Evolutionary conservation across 2,329 filamentous ascomycete genomes (phyloP).

Genomic region (Cercospora sp.): DNA sequence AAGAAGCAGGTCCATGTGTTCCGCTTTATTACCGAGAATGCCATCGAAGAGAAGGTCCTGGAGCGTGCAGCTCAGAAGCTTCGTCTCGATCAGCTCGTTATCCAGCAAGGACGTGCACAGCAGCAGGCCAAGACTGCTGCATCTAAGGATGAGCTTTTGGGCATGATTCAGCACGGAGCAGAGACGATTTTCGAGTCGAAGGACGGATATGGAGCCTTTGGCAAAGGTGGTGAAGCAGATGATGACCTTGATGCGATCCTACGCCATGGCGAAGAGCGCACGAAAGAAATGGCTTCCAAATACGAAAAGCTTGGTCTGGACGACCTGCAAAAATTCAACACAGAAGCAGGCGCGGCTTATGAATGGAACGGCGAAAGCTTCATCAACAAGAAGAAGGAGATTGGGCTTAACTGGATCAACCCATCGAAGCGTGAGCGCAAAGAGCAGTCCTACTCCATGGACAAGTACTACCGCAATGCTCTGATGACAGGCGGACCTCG

Average conservation of each 20-base stretch:
- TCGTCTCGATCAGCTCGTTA: constrained; percentile 93
- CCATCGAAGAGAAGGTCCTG: constrained; percentile 96
- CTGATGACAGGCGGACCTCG: constrained; percentile 77
- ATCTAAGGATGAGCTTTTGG: constrained; percentile 92
- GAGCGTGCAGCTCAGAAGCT: constrained; percentile 96
- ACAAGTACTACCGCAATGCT: constrained; percentile 95
- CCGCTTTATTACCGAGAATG: constrained; percentile 94
- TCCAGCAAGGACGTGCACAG: constrained; percentile 94
- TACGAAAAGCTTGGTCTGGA: constrained; percentile 97
- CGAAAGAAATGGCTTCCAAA: constrained; percentile 84
- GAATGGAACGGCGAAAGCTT: constrained; percentile 99
- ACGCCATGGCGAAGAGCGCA: constrained; percentile 81
- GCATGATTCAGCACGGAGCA: constrained; percentile 99
- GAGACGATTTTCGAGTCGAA: constrained; percentile 84
- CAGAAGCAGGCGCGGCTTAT: constrained; percentile 77
- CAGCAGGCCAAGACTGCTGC: constrained; percentile 86
- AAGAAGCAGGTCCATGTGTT: constrained; percentile 98
- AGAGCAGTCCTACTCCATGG: constrained; percentile 96
- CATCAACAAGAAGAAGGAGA: constrained; percentile 78
- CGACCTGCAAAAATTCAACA: constrained; percentile 95
- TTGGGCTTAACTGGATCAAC: constrained; percentile 95
- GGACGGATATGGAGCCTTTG: constrained; percentile 61
- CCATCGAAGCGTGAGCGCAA: constrained; percentile 97
- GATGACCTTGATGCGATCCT: constrained; percentile 90
- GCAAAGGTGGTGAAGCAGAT: constrained; percentile 67